Percentiles rank a stretch among this genome's conserved stretches.
These are phyloP conservation scores for Acanthamoeba culbertsoni DNA, from an alignment of 208 protist genomes.

Conservation along the genomic window DNA sequence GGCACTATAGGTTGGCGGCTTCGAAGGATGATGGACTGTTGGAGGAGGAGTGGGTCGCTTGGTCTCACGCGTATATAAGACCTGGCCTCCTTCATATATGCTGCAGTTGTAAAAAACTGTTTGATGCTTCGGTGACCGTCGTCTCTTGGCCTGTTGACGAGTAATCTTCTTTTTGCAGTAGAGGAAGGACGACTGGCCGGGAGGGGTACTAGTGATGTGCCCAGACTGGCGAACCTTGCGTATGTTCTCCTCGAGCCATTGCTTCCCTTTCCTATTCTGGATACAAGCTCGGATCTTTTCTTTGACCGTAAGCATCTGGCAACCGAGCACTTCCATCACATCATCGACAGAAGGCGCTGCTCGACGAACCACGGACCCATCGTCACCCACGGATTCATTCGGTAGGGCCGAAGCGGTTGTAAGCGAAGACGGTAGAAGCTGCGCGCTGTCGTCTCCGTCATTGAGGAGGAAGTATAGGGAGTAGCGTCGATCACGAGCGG, in stretches of 20 bases:
- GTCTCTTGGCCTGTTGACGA: neutral
- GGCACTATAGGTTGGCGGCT: no score
- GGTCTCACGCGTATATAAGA: neutral
- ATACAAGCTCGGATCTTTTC: neutral
- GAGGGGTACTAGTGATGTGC: neutral
- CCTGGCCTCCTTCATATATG: neutral
- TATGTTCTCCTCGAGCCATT: no score
- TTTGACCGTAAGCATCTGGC: neutral
- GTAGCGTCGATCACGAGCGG: neutral
- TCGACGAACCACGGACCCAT: no score
- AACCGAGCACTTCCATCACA: neutral
- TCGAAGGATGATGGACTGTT: neutral
- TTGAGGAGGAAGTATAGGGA: neutral
- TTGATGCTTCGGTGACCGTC: neutral
- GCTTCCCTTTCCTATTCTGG: no score
- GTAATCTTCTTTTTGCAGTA: neutral
- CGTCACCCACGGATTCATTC: no score
- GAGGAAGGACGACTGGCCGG: neutral
- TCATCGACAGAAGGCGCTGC: neutral
- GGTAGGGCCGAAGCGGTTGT: neutral
- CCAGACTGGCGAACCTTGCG: no score
- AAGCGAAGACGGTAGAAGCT: neutral
- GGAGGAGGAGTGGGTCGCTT: neutral
- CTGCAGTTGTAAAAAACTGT: neutral
- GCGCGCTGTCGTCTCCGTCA: neutral